Conservation (phyloP, 2,329 filamentous ascomycete genomes). For the Elsinoe australis region DNA sequence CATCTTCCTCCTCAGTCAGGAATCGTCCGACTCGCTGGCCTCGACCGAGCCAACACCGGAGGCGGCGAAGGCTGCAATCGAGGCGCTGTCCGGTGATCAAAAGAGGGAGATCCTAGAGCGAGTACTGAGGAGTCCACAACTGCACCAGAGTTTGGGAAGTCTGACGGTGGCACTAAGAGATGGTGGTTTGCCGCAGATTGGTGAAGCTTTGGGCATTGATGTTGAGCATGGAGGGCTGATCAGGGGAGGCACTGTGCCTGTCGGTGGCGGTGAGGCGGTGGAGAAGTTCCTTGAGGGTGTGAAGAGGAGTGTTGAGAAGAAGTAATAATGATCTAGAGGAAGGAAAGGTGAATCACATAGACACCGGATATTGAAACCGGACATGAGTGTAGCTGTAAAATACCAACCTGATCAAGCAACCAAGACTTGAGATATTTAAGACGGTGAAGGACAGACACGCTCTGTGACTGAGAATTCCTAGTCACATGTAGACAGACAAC, state of each 20-base stretch:
- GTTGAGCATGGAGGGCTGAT: constrained; percentile 81
- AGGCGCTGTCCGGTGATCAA: constrained; percentile 62
- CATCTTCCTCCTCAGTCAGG: constrained; percentile 68
- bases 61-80: constrained; percentile 63
- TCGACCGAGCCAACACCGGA: constrained; percentile 56
- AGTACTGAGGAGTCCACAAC: constrained; percentile 82
- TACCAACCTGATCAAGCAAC: too few species aligned
- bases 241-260: constrained; percentile 66
- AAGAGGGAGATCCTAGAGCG: constrained; percentile 75
- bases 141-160: constrained; percentile 76
- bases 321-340: constrained; percentile 24
- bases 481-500: too few species aligned
- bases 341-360: background rate
- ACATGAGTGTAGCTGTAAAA: too few species aligned
- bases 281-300: constrained; percentile 87
- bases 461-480: too few species aligned
- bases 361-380: too few species aligned
- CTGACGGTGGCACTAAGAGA: constrained; percentile 83
- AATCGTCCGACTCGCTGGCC: constrained; percentile 46
- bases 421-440: too few species aligned
- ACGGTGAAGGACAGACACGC: too few species aligned
- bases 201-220: constrained; percentile 72
- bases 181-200: constrained; percentile 81
- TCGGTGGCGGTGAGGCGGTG: constrained; percentile 82
- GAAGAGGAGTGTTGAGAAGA: constrained; percentile 66